phyloP scores from a whole-genome alignment of 164 flowering plant genomes.

The Malania oleifera region DNA sequence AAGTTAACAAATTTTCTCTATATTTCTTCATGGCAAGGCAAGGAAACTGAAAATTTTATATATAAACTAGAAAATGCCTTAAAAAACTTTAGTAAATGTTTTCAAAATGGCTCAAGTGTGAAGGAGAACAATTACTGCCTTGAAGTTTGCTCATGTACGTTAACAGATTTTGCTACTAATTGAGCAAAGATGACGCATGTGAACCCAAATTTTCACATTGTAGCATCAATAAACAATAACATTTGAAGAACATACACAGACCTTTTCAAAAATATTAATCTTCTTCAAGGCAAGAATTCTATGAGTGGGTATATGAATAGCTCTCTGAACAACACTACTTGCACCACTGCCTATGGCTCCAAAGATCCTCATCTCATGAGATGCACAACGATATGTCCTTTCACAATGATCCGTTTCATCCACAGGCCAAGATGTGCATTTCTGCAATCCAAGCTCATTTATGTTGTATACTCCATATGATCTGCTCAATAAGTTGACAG shows the following conservation, averaged over 20 bases:
- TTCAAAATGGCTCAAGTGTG: too few species aligned
- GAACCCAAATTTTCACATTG: too few species aligned
- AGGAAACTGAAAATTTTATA: too few species aligned
- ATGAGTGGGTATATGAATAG: conserved; percentile 86
- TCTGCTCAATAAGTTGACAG: conserved; percentile 83
- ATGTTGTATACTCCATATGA: conserved; percentile 89
- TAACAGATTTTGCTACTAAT: too few species aligned
- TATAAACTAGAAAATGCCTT: too few species aligned
- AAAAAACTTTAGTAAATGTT: too few species aligned
- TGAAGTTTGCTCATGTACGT: too few species aligned
- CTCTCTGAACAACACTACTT: conserved; percentile 98
- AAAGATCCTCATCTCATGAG: conserved; percentile 94
- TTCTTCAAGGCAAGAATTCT: conserved; percentile 89
- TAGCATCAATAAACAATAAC: too few species aligned
- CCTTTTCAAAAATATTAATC: conserved; percentile 97
- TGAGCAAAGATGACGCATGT: too few species aligned
- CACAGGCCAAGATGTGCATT: conserved; percentile 53
- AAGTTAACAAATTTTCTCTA: too few species aligned
- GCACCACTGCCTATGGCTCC: conserved; percentile 99
- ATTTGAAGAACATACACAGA: conserved; percentile 20
- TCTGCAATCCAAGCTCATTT: conserved; percentile 93
- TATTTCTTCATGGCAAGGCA: too few species aligned
- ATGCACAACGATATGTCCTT: conserved; percentile 83
- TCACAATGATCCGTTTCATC: conserved; percentile 58
- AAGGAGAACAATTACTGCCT: too few species aligned